Evolutionary conservation across 2,329 filamentous ascomycete genomes (phyloP).

Genomic region (Hypoxylon sp.): DNA sequence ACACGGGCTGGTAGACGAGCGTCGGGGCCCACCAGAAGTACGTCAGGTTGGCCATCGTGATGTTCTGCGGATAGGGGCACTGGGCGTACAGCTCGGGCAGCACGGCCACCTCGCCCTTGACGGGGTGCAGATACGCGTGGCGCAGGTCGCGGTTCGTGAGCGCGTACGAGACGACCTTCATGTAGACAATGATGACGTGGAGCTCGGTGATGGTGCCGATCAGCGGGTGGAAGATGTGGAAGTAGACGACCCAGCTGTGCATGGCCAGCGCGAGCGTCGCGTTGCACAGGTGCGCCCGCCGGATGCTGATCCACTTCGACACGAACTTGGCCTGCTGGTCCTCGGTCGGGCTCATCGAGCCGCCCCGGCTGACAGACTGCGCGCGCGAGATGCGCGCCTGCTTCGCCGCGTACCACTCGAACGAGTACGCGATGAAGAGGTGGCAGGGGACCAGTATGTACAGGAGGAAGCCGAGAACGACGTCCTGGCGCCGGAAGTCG

Average conservation of each 20-base stretch:
- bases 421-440: conserved; percentile 87
- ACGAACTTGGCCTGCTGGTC: conserved; percentile 73
- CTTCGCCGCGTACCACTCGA: conserved; percentile 83
- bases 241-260: conserved; percentile 88
- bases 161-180: conserved; percentile 95
- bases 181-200: conserved; percentile 93
- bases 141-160: conserved; percentile 96
- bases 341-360: conserved; percentile 63
- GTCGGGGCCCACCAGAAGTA: conserved; percentile 99
- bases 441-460: conserved; percentile 92
- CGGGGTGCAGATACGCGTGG: conserved; percentile 85
- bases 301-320: conserved; percentile 80
- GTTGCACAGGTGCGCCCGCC: conserved; percentile 83
- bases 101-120: conserved; percentile 69
- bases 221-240: conserved; percentile 87
- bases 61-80: conserved; percentile 90
- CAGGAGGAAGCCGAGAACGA: conserved; percentile 77
- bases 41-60: conserved; percentile 84
- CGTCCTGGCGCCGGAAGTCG: conserved; percentile 81
- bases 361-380: conserved; percentile 56
- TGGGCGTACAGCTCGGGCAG: conserved; percentile 82
- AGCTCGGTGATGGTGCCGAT: conserved; percentile 91
- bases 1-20: conserved; percentile 94
- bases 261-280: conserved; percentile 81
- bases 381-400: conserved; percentile 75